These are phyloP conservation scores for Hyparrhenia diplandra DNA, from an alignment of 176 grass and related monocot genomes.

Conservation along the genomic window DNA sequence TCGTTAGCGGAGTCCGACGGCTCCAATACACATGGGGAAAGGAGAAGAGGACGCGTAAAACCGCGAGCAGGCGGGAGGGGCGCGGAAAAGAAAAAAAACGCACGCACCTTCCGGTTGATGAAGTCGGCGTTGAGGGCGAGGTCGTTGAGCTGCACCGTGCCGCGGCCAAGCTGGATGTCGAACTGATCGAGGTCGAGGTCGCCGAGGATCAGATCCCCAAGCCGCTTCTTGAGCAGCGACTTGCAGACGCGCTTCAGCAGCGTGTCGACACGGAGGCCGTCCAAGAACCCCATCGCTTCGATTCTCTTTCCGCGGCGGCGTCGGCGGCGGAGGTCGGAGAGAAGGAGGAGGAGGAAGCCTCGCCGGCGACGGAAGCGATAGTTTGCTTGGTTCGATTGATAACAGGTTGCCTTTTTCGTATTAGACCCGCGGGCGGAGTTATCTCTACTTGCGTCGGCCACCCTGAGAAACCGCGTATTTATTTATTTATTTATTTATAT, in stretches of 20 bases:
- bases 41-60: not conserved
- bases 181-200: conserved; percentile 93
- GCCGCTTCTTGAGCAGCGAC: conserved; percentile 89
- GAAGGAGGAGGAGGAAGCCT: not conserved
- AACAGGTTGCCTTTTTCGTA: not conserved
- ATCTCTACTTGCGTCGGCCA: not conserved
- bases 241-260: conserved; percentile 84
- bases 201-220: conserved; percentile 88
- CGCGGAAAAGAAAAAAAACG: not conserved
- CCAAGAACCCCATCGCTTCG: conserved; percentile 44
- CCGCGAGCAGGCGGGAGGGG: not conserved
- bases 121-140: conserved; percentile 85
- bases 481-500: too few relatives aligned
- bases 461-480: not conserved
- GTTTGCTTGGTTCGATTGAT: conserved; percentile 20
- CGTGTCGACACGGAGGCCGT: conserved; percentile 40
- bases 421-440: not conserved
- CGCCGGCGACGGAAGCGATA: not conserved
- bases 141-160: conserved; percentile 70
- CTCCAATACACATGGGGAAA: not conserved
- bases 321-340: not conserved
- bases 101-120: conserved; percentile 69
- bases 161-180: conserved; percentile 76
- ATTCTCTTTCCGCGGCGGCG: not conserved
- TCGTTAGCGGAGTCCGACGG: not conserved